These are phyloP conservation scores for Botryotinia convoluta DNA, from an alignment of 2,329 filamentous ascomycete species.

Conservation along the genomic window DNA sequence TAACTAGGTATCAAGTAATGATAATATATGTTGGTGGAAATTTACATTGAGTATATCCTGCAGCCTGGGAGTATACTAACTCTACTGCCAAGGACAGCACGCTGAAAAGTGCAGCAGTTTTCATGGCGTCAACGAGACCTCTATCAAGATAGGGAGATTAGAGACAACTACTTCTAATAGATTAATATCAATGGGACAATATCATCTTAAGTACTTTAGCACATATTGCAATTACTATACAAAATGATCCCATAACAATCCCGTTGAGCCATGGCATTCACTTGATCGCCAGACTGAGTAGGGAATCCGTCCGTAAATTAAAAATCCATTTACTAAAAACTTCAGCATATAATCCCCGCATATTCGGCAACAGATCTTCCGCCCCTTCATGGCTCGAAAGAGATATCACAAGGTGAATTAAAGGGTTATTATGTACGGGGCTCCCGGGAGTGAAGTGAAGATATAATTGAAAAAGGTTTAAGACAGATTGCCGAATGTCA, in stretches of 20 bases:
- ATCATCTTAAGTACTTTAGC: conserved; percentile 12
- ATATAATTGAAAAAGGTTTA: not conserved
- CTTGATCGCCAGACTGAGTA: not conserved
- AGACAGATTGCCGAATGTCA: conserved; percentile 14
- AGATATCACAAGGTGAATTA: not conserved
- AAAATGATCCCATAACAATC: not conserved
- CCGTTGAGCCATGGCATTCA: not conserved
- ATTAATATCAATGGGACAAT: not conserved
- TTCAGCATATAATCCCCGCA: not conserved
- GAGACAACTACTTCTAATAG: not conserved
- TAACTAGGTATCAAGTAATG: not conserved
- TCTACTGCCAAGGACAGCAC: conserved; percentile 14
- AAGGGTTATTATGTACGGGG: not conserved
- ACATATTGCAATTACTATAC: not conserved
- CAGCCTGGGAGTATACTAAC: conserved; percentile 17
- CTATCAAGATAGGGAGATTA: not conserved
- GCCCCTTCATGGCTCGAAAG: not conserved
- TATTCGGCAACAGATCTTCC: conserved; percentile 12
- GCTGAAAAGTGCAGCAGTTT: not conserved
- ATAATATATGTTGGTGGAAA: not conserved
- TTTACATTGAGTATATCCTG: conserved; percentile 18
- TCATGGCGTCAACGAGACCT: conserved; percentile 12
- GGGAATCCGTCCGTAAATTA: not conserved
- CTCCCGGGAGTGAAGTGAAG: not conserved
- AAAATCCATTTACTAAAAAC: not conserved